Percentiles rank a stretch among this genome's conserved stretches.
Evolutionary conservation across 2,329 filamentous ascomycete genomes (phyloP).

Genomic region (Calcarisporium arbuscula): DNA sequence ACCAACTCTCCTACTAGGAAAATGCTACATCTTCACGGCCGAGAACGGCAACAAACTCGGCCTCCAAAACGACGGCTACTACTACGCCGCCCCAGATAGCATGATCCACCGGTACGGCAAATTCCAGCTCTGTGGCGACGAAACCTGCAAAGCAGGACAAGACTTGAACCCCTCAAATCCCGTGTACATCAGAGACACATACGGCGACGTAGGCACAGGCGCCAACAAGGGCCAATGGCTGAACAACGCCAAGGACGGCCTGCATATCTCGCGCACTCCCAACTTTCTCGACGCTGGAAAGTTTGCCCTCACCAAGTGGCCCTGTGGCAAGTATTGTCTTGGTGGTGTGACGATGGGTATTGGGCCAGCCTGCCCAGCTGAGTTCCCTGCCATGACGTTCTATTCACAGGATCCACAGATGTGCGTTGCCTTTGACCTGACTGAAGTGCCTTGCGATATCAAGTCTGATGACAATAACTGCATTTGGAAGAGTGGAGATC

Average conservation of each 20-base stretch:
- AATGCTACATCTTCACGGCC: slow-evolving; percentile 12
- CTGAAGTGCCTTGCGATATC: slow-evolving; percentile 14
- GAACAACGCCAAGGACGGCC: slow-evolving; percentile 10
- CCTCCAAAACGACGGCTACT: slow-evolving; percentile 7
- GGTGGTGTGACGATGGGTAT: slow-evolving; percentile 10
- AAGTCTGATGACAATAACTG: slow-evolving; percentile 11
- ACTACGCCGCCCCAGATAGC: slow-evolving; percentile 11
- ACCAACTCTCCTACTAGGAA: slow-evolving; percentile 4
- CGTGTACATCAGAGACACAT: slow-evolving; percentile 10
- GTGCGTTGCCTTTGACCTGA: slow-evolving; percentile 10
- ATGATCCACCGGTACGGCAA: slow-evolving; percentile 12
- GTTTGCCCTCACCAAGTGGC: slow-evolving; percentile 15
- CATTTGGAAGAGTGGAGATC: slow-evolving; percentile 11
- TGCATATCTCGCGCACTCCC: slow-evolving; percentile 9
- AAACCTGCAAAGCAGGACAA: slow-evolving; percentile 8
- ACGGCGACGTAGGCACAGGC: slow-evolving; percentile 10
- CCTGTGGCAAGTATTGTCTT: slow-evolving; percentile 13
- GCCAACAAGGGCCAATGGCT: slow-evolving; percentile 12
- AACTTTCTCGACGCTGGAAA: slow-evolving; percentile 9
- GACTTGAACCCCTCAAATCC: slow-evolving; percentile 8
- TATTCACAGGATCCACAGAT: slow-evolving; percentile 11
- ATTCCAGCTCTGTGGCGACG: slow-evolving; percentile 12
- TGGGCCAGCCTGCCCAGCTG: slow-evolving; percentile 11
- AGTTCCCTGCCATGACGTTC: slow-evolving; percentile 12
- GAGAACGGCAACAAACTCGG: slow-evolving; percentile 11